Conservation (phyloP, 495 filamentous ascomycete genomes). For the Penicillium steckii region DNA sequence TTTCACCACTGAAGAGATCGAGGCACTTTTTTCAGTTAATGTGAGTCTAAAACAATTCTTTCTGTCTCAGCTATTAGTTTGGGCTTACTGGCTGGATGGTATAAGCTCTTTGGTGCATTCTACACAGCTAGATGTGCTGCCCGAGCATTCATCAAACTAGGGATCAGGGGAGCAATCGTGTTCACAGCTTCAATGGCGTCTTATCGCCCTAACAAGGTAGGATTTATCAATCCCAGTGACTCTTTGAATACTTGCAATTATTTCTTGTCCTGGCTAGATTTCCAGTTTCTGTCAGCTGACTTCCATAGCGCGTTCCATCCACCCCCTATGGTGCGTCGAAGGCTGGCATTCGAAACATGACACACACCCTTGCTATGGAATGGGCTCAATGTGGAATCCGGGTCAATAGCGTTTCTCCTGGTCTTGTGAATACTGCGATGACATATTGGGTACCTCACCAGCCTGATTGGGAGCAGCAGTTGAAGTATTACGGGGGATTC, state of each 20-base stretch:
- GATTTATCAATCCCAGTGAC: neutral
- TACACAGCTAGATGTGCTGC: conserved; percentile 35
- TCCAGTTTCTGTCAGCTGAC: neutral
- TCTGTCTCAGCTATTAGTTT: neutral
- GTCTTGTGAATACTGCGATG: conserved; percentile 38
- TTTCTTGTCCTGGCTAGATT: neutral
- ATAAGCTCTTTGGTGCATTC: conserved; percentile 39
- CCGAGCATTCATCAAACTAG: conserved; percentile 40
- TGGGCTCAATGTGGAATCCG: conserved; percentile 48
- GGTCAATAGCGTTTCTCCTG: conserved; percentile 41
- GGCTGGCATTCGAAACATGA: conserved; percentile 32
- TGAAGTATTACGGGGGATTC: conserved; percentile 48
- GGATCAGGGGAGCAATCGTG: conserved; percentile 44
- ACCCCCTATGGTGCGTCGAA: conserved; percentile 34
- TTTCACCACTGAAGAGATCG: conserved; percentile 40
- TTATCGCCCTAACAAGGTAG: conserved; percentile 45
- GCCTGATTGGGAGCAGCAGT: conserved; percentile 40
- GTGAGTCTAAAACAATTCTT: neutral
- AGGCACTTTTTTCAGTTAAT: conserved; percentile 42
- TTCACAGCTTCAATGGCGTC: conserved; percentile 48
- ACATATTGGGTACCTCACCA: conserved; percentile 40
- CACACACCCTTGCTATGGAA: conserved; percentile 47
- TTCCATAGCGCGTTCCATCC: conserved; percentile 29
- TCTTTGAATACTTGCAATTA: too few species aligned
- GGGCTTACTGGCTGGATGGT: conserved; percentile 2